These are phyloP conservation scores for Apiospora malaysiana DNA, from an alignment of 2,329 filamentous ascomycete genomes.

Conservation along the genomic window DNA sequence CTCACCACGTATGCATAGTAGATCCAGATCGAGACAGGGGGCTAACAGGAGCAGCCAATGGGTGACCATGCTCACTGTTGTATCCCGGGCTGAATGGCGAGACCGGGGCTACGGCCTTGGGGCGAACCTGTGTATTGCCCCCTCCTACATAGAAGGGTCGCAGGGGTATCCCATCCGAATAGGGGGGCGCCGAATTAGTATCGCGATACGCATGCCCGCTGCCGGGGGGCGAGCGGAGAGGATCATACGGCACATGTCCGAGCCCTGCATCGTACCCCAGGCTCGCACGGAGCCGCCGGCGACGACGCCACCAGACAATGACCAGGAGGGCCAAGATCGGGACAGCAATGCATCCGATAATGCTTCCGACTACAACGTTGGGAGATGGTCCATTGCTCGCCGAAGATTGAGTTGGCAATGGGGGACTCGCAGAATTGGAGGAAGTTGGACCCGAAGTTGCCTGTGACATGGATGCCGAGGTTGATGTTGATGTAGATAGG, in stretches of 20 bases:
- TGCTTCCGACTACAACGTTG: conserved; percentile 16
- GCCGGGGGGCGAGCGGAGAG: not conserved
- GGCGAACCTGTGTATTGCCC: not conserved
- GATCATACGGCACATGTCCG: not conserved
- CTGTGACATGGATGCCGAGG: not conserved
- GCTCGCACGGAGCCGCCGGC: not conserved
- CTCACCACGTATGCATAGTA: not conserved
- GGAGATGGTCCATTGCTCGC: not conserved
- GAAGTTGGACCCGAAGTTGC: not conserved
- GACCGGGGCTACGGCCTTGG: not conserved
- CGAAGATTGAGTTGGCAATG: not conserved
- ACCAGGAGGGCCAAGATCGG: not conserved
- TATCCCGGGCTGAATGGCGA: not conserved
- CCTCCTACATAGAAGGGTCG: not conserved
- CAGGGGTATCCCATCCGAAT: conserved; percentile 11
- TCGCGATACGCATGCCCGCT: not conserved
- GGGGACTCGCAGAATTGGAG: not conserved
- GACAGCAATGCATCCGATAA: conserved; percentile 16
- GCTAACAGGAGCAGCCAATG: not conserved
- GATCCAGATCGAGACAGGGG: not conserved
- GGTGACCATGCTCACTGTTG: not conserved
- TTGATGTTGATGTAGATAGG: not conserved
- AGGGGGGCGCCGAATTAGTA: not conserved
- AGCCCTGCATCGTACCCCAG: not conserved
- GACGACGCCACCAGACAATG: conserved; percentile 13